A percentile compares a stretch with the other conserved stretches of the same genome.
phyloP scores from a whole-genome alignment of 2,329 filamentous ascomycete species.

The Fusarium kyushuense region DNA sequence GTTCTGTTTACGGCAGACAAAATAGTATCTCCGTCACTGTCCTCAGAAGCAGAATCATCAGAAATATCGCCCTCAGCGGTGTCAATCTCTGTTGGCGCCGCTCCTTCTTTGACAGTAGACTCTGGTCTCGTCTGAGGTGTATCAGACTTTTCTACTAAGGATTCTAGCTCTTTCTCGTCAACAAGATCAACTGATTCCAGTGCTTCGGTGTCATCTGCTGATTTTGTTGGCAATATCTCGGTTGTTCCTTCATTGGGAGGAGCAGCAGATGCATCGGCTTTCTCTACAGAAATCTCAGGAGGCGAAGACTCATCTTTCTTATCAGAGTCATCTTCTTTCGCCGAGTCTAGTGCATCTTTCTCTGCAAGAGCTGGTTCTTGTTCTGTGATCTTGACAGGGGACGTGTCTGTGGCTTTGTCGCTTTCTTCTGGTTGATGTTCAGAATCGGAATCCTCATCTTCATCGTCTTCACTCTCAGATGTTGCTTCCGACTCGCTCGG shows the following conservation, averaged over 20 bases:
- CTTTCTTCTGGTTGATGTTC: constrained; percentile 5
- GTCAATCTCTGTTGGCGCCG: constrained; percentile 14
- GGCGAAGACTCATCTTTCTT: constrained; percentile 12
- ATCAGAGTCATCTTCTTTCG: constrained; percentile 8
- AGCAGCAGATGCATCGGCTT: constrained; percentile 10
- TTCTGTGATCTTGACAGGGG: neutral
- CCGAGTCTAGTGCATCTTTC: neutral
- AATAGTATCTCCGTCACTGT: neutral
- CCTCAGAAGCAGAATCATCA: neutral
- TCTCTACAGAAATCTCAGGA: constrained; percentile 8
- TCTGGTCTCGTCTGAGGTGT: constrained; percentile 7
- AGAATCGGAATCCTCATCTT: constrained; percentile 9
- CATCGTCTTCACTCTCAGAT: constrained; percentile 5
- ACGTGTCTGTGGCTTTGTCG: constrained; percentile 5
- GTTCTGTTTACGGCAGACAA: constrained; percentile 5
- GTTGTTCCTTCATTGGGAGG: constrained; percentile 1
- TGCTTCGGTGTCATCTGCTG: neutral
- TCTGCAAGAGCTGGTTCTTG: constrained; percentile 8
- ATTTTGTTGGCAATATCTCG: no score
- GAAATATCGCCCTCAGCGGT: neutral
- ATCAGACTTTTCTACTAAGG: constrained; percentile 1
- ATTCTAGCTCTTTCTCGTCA: constrained; percentile 6
- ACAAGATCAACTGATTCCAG: neutral
- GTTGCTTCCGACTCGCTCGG: neutral
- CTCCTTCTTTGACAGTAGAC: neutral